Conservation (phyloP, 495 filamentous ascomycete genomes). For the Lasiosphaeriaceae sp. region DNA sequence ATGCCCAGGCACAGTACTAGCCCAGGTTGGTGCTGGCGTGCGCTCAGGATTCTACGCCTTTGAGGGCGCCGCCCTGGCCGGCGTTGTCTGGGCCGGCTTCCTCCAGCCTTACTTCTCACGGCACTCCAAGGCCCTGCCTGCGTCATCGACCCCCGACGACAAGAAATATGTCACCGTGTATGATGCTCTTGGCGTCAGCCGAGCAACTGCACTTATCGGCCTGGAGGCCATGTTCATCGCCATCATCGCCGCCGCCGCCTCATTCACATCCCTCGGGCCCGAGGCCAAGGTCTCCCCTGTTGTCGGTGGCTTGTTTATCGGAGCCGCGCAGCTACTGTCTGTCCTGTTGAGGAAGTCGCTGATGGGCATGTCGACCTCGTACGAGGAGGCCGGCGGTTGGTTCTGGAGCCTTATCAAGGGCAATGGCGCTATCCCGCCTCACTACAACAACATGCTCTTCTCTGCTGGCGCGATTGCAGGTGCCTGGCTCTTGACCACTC, state of each 20-base stretch:
- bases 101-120: constrained; percentile 19
- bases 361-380: constrained; percentile 50
- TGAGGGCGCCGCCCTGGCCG: constrained; percentile 40
- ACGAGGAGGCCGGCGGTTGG: constrained; percentile 48
- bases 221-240: constrained; percentile 29
- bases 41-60: constrained; percentile 40
- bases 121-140: not conserved
- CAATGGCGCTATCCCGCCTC: constrained; percentile 4
- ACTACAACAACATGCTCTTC: constrained; percentile 39
- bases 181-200: constrained; percentile 28
- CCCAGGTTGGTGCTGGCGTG: constrained; percentile 49
- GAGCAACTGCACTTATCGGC: constrained; percentile 16
- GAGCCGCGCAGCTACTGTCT: constrained; percentile 42
- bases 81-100: constrained; percentile 36
- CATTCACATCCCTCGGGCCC: constrained; percentile 23
- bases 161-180: constrained; percentile 25
- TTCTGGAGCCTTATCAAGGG: constrained; percentile 36
- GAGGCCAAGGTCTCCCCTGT: constrained; percentile 34
- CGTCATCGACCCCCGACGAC: not conserved
- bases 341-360: constrained; percentile 37
- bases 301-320: constrained; percentile 48
- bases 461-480: constrained; percentile 41
- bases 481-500: constrained; percentile 28
- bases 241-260: constrained; percentile 22
- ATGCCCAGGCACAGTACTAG: constrained; percentile 54